These are phyloP conservation scores for Lasiosphaeriaceae sp. DNA, from an alignment of 495 filamentous ascomycete species.

Conservation along the genomic window DNA sequence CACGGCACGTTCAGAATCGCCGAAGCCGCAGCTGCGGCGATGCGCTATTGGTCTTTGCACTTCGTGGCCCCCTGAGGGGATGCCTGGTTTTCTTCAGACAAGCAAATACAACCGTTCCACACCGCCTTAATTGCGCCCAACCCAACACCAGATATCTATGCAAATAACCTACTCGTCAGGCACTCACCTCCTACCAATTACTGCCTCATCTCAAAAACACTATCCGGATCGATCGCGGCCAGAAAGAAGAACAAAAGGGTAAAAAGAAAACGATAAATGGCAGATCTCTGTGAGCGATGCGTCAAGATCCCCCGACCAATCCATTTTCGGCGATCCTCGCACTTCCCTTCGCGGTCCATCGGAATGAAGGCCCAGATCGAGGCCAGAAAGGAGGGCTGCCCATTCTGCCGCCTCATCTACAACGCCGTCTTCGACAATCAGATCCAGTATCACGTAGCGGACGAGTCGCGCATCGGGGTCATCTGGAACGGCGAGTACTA, in stretches of 20 bases:
- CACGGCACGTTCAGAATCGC: neutral
- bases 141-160: neutral
- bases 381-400: neutral
- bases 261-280: neutral
- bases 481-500: neutral
- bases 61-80: neutral
- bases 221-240: neutral
- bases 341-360: neutral
- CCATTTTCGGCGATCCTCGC: neutral
- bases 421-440: neutral
- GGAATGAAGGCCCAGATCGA: neutral
- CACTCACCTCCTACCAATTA: neutral
- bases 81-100: neutral
- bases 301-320: neutral
- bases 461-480: neutral
- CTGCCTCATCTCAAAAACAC: neutral
- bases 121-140: neutral
- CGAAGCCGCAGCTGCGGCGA: neutral
- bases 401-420: neutral
- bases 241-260: neutral
- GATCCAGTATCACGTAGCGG: neutral
- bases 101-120: neutral
- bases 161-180: neutral
- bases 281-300: neutral
- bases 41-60: neutral